Percentiles rank a stretch among this genome's conserved stretches.
Evolutionary conservation across 2,329 filamentous ascomycete species (phyloP).

Genomic region (Herpotrichia juniperi): DNA sequence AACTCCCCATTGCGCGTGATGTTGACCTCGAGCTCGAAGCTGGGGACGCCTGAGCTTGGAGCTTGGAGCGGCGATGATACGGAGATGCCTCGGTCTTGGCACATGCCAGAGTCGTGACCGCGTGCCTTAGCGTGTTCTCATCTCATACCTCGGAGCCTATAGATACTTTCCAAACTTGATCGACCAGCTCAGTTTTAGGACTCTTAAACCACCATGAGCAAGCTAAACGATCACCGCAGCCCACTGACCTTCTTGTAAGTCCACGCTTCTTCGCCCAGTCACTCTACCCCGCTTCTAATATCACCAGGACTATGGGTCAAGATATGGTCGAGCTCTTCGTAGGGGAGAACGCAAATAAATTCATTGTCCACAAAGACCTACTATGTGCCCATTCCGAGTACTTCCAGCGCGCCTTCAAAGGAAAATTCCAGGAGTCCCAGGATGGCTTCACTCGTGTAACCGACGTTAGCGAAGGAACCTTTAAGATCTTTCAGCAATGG

Average conservation of each 20-base stretch:
- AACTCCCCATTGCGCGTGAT: slow-evolving; percentile 1
- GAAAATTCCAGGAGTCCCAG: slow-evolving; percentile 15
- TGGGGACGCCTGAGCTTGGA: slow-evolving; percentile 23
- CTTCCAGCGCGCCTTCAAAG: slow-evolving; percentile 20
- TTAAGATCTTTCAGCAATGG: slow-evolving; percentile 23
- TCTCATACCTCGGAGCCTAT: not conserved
- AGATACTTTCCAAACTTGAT: no score
- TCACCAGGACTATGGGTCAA: slow-evolving; percentile 14
- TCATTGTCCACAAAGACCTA: slow-evolving; percentile 20
- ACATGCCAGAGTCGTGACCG: not conserved
- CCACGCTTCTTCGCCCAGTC: no score
- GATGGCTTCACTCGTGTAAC: slow-evolving; percentile 14
- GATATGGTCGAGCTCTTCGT: slow-evolving; percentile 15
- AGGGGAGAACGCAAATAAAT: slow-evolving; percentile 13
- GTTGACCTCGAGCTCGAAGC: slow-evolving; percentile 1
- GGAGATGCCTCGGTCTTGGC: slow-evolving; percentile 7
- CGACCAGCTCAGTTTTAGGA: no score
- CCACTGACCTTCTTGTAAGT: no score
- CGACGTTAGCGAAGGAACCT: slow-evolving; percentile 13
- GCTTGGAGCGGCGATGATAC: slow-evolving; percentile 15
- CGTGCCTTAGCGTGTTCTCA: not conserved
- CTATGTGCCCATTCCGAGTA: slow-evolving; percentile 20
- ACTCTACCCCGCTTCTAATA: not conserved
- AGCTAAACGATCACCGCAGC: no score
- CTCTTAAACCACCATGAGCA: no score